Percentiles rank a stretch among this genome's conserved stretches.
These are phyloP conservation scores for Puccinia polysora DNA, from an alignment of 1,284 basidiomycete genomes.

Conservation along the genomic window DNA sequence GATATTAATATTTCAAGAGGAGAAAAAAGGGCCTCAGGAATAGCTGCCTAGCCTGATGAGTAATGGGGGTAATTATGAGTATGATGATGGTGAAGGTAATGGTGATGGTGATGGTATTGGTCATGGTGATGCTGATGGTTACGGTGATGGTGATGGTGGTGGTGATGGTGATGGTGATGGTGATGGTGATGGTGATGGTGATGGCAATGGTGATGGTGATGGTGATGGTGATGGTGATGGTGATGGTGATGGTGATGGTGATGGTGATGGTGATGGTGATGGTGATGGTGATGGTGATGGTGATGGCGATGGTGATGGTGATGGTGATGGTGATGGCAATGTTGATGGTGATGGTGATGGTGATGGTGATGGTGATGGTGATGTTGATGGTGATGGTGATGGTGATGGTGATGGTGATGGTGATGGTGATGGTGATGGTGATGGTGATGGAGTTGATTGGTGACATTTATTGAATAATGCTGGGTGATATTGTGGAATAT, in stretches of 20 bases:
- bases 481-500: too few species aligned
- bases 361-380: constrained; percentile 3
- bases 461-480: too few species aligned
- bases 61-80: neutral
- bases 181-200: constrained; percentile 3
- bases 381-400: constrained; percentile 1
- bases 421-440: constrained; percentile 3
- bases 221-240: constrained; percentile 2
- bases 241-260: constrained; percentile 3
- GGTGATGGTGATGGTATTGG: neutral
- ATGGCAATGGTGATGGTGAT: constrained; percentile 3
- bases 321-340: constrained; percentile 3
- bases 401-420: constrained; percentile 2
- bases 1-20: too few species aligned
- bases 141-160: constrained; percentile 3
- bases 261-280: constrained; percentile 3
- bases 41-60: too few species aligned
- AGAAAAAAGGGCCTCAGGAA: too few species aligned
- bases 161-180: constrained; percentile 2
- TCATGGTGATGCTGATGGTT: neutral
- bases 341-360: neutral
- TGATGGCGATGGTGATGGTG: constrained; percentile 3
- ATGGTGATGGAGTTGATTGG: neutral
- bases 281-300: constrained; percentile 2
- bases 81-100: neutral